Evolutionary conservation across 2,329 filamentous ascomycete genomes (phyloP).

Genomic region (Ophiostoma australiae): DNA sequence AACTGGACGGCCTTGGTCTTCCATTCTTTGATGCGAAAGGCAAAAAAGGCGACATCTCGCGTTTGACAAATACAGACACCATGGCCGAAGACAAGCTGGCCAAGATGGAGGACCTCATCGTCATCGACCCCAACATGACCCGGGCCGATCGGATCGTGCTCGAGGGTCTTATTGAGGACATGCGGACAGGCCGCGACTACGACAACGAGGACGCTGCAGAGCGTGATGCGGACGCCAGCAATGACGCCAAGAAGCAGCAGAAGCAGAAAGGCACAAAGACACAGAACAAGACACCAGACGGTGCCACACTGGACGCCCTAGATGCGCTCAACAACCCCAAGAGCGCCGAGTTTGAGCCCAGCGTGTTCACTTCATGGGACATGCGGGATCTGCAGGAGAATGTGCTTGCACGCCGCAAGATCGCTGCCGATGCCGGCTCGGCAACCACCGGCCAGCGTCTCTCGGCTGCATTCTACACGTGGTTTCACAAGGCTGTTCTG

Average conservation of each 20-base stretch:
- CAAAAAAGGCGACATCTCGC: no score
- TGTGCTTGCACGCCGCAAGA: slow-evolving; percentile 20
- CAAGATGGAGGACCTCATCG: slow-evolving; percentile 29
- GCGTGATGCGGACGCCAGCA: slow-evolving; percentile 22
- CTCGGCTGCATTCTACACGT: slow-evolving; percentile 40
- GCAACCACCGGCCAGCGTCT: slow-evolving; percentile 10
- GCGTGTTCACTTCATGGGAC: slow-evolving; percentile 43
- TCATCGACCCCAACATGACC: slow-evolving; percentile 40
- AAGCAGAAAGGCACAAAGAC: not conserved
- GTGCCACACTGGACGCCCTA: slow-evolving; percentile 36
- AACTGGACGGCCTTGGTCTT: not conserved
- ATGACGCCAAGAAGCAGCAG: slow-evolving; percentile 19
- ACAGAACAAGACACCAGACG: slow-evolving; percentile 27
- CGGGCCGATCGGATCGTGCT: slow-evolving; percentile 40
- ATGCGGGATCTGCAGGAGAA: slow-evolving; percentile 37
- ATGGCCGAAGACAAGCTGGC: not conserved
- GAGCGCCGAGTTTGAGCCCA: slow-evolving; percentile 42
- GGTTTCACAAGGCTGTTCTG: slow-evolving; percentile 49
- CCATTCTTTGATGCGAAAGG: no score
- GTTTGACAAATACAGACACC: not conserved
- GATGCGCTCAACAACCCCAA: slow-evolving; percentile 41
- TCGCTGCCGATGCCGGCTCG: slow-evolving; percentile 14
- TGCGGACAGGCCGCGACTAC: slow-evolving; percentile 31
- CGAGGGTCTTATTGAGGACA: slow-evolving; percentile 39
- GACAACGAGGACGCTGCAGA: slow-evolving; percentile 21